phyloP scores from a whole-genome alignment of 2,329 filamentous ascomycete species.

The Beauveria australis region DNA sequence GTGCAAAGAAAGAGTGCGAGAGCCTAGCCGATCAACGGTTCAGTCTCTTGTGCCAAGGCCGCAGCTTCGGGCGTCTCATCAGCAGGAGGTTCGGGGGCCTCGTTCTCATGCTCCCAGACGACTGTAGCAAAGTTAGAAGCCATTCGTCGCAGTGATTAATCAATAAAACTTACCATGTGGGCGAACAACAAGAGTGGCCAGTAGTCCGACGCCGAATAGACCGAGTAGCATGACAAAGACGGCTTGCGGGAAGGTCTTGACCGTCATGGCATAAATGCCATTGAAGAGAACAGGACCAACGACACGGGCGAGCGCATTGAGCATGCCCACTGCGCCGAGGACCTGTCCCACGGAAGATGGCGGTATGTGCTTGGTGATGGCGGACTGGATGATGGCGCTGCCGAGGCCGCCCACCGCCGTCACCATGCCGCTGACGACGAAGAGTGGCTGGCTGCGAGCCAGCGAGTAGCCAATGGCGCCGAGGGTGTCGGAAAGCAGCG shows the following conservation, averaged over 20 bases:
- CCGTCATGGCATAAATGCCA: constrained; percentile 74
- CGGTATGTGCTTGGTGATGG: constrained; percentile 86
- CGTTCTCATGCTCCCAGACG: constrained; percentile 8
- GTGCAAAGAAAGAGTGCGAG: background rate
- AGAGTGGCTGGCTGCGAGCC: constrained; percentile 51
- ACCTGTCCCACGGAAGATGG: constrained; percentile 73
- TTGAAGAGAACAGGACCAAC: constrained; percentile 78
- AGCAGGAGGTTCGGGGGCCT: background rate
- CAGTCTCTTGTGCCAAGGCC: background rate
- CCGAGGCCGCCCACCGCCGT: constrained; percentile 77
- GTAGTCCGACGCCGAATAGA: constrained; percentile 58
- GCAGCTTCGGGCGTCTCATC: background rate
- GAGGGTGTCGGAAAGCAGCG: constrained; percentile 66
- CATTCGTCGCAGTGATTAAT: too few species aligned
- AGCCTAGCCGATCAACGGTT: background rate
- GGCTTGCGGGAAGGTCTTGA: constrained; percentile 68
- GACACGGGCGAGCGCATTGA: constrained; percentile 76
- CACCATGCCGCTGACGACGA: constrained; percentile 63
- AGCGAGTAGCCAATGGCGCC: constrained; percentile 71
- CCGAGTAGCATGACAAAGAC: constrained; percentile 68
- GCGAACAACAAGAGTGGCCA: constrained; percentile 61
- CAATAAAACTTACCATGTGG: constrained; percentile 57
- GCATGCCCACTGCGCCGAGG: constrained; percentile 77
- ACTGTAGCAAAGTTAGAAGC: background rate
- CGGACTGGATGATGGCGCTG: constrained; percentile 73